Conservation (phyloP, 345 rosid species). For the Brassica napus region Da-Ae NC_063451.1:45354001-45354500, state of each 20-base stretch:
- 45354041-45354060: slow-evolving; percentile 33
- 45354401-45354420: slow-evolving; percentile 7
- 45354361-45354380: slow-evolving; percentile 20
- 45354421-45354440: slow-evolving; percentile 6
- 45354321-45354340: slow-evolving; percentile 13
- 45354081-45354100: slow-evolving; percentile 11
- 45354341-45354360: neutral
- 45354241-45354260: slow-evolving; percentile 18
- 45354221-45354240: slow-evolving; percentile 12
- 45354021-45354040: slow-evolving; percentile 16
- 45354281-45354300: neutral
- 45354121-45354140: slow-evolving; percentile 30
- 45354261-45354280: neutral
- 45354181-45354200: slow-evolving; percentile 1
- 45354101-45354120: neutral
- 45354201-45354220: neutral
- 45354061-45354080: slow-evolving; percentile 16
- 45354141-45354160: slow-evolving; percentile 33
- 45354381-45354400: neutral
- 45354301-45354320: neutral
- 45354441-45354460: slow-evolving; percentile 20
- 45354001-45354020: slow-evolving; percentile 39
- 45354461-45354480: slow-evolving; percentile 18
- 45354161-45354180: neutral
- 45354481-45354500: slow-evolving; percentile 50